These are phyloP conservation scores for Afroboletus lepidellus DNA, from an alignment of 1,284 basidiomycete genomes.

Conservation along the genomic window DNA sequence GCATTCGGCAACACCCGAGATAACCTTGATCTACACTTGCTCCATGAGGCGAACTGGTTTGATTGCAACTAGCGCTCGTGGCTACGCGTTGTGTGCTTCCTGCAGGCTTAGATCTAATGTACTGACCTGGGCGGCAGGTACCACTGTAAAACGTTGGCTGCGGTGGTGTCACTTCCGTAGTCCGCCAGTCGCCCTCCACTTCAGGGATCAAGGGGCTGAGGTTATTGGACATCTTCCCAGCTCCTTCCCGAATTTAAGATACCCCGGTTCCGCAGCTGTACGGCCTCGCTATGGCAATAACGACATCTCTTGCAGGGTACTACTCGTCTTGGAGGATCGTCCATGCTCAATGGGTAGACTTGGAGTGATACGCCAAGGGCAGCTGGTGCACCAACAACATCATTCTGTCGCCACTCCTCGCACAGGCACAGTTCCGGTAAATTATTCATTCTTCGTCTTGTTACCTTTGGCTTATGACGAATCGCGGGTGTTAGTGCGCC, in stretches of 20 bases:
- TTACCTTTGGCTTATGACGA: not conserved
- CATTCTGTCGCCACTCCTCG: not conserved
- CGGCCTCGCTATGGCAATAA: not conserved
- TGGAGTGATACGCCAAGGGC: not conserved
- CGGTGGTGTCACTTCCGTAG: not conserved
- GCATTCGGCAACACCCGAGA: slow-evolving; percentile 9
- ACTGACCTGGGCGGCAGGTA: too few species aligned
- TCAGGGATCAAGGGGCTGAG: not conserved
- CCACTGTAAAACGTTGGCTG: not conserved
- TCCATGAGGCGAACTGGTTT: not conserved
- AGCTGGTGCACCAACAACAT: not conserved
- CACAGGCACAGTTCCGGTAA: not conserved
- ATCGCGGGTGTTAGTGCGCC: not conserved
- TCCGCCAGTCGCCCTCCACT: not conserved
- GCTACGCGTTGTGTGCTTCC: too few species aligned
- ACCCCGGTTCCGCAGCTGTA: not conserved
- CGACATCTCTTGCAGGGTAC: not conserved
- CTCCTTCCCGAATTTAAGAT: not conserved
- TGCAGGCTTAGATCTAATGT: too few species aligned
- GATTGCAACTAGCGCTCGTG: not conserved
- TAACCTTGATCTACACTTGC: not conserved
- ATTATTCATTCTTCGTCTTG: not conserved
- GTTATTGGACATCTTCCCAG: not conserved
- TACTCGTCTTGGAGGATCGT: not conserved
- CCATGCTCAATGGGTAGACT: not conserved